Evolutionary conservation across 306 rosid species (phyloP).

Genomic region (Gastrolobium bilobum): DNA sequence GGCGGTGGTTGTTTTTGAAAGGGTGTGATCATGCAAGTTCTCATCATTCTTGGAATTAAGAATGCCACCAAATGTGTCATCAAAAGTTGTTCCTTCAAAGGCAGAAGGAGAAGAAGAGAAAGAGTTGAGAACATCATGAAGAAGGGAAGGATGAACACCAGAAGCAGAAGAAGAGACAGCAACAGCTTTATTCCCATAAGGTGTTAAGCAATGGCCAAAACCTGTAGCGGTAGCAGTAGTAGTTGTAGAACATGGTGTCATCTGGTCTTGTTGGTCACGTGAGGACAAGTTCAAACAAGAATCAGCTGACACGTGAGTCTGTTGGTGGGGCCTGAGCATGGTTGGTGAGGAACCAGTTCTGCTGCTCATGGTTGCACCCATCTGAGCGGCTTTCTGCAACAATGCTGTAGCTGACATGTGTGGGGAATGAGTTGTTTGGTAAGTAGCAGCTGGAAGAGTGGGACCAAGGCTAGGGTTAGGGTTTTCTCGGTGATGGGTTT

Average conservation of each 20-base stretch:
- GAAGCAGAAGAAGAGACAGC: slow-evolving; percentile 36
- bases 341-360: slow-evolving; percentile 42
- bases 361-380: slow-evolving; percentile 78
- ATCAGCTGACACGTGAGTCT: slow-evolving; percentile 65
- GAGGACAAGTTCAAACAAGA: slow-evolving; percentile 67
- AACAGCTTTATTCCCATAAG: slow-evolving; percentile 58
- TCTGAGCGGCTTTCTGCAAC: slow-evolving; percentile 96
- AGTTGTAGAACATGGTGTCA: neutral
- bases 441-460: slow-evolving; percentile 54
- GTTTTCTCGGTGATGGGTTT: slow-evolving; percentile 54
- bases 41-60: slow-evolving; percentile 49
- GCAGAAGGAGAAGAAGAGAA: slow-evolving; percentile 61
- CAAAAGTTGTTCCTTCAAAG: slow-evolving; percentile 49
- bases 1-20: neutral
- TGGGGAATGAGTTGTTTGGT: slow-evolving; percentile 66
- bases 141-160: slow-evolving; percentile 51
- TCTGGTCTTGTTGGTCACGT: slow-evolving; percentile 49
- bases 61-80: slow-evolving; percentile 70
- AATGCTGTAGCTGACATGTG: slow-evolving; percentile 98
- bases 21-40: slow-evolving; percentile 27
- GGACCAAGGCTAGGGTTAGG: slow-evolving; percentile 82
- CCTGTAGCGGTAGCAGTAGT: slow-evolving; percentile 45
- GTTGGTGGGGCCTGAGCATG: slow-evolving; percentile 63
- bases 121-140: slow-evolving; percentile 65
- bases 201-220: slow-evolving; percentile 48